phyloP scores from a whole-genome alignment of 2,329 filamentous ascomycete genomes.

The Atkinsonella hypoxylon region DNA sequence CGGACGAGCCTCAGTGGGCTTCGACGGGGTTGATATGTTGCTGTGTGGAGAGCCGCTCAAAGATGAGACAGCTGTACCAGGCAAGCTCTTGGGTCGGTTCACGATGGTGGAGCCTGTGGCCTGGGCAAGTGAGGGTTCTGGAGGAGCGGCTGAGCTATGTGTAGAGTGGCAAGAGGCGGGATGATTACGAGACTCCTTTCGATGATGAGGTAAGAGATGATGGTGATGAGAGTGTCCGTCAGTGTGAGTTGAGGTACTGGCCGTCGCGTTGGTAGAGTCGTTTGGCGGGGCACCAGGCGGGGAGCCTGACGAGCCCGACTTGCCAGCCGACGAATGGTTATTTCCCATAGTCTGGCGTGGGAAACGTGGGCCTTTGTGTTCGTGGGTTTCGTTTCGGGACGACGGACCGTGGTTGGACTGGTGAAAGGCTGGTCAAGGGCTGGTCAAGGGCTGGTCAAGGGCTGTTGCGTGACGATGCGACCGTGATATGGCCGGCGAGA shows the following conservation, averaged over 20 bases:
- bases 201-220: slow-evolving; percentile 16
- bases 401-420: not conserved
- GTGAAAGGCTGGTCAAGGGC: not conserved
- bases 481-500: not conserved
- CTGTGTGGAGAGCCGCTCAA: slow-evolving; percentile 35
- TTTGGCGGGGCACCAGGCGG: slow-evolving; percentile 10
- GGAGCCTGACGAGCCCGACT: slow-evolving; percentile 21
- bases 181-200: slow-evolving; percentile 32
- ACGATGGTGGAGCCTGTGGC: slow-evolving; percentile 44
- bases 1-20: slow-evolving; percentile 15
- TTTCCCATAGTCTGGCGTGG: slow-evolving; percentile 21
- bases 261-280: slow-evolving; percentile 13
- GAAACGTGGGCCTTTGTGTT: slow-evolving; percentile 2
- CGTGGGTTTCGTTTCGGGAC: not conserved
- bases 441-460: not conserved
- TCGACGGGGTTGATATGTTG: slow-evolving; percentile 19
- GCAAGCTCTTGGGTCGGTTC: slow-evolving; percentile 33
- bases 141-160: slow-evolving; percentile 45
- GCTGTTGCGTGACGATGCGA: slow-evolving; percentile 5
- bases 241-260: slow-evolving; percentile 4
- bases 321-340: slow-evolving; percentile 26
- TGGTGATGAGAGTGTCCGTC: slow-evolving; percentile 6
- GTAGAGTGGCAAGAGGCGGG: slow-evolving; percentile 42
- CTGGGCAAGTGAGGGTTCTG: slow-evolving; percentile 49
- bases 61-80: slow-evolving; percentile 36